Base-by-base conservation (phyloP, 345 rosid species). In the Luvunga scandens region DNA sequence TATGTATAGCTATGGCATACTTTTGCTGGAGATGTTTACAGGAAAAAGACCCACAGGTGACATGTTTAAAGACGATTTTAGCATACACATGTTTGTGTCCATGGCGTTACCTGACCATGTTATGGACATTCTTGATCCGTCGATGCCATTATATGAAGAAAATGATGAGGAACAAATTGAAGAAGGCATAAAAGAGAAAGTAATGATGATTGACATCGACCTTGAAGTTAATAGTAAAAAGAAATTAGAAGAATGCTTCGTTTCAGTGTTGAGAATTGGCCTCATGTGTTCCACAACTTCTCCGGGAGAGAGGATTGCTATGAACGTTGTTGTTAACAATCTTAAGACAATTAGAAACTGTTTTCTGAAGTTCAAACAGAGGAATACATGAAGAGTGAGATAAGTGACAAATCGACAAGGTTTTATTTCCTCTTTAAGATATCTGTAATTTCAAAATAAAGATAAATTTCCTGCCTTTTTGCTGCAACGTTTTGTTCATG, bases 21-120 rank as follows among this genome's bases (percentile, higher is more conserved):
- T 85, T 9, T n/a, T 82, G 60, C 75, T 77, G 50, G 83, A 82
- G 79, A 79, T 79, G 80, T 82, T 85, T 39, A 80, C 87, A 27
- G 85, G 85, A 34, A 85, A 79, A 75, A 82, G 83, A 24, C 87
- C 87, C 0, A 75, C 62, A 30, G 62, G 2, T 64, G 30, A 50
- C 59, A 48, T 28, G 27, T 75, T 75, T 64, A 75, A 63, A 66
- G 85, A 77, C 65, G 76, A 78, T 71, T 9, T 74, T 1, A 72
- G 45, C 73, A 60, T 82, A 2, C 69, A 42, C 76, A 42, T 21
- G 39, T 80, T 69, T 59, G 77, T 73, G 25, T 48, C 8, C 4
- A 75, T 71, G 80, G 80, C 86, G 13, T 48, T 77, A 33, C 79
- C 83, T 0, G 36, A 24, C 21, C 72, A 70, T 77, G 81, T 55